Percentiles rank a stretch among this genome's conserved stretches.
phyloP scores from a whole-genome alignment of 2,329 filamentous ascomycete genomes.

The Fusarium algeriense region DNA sequence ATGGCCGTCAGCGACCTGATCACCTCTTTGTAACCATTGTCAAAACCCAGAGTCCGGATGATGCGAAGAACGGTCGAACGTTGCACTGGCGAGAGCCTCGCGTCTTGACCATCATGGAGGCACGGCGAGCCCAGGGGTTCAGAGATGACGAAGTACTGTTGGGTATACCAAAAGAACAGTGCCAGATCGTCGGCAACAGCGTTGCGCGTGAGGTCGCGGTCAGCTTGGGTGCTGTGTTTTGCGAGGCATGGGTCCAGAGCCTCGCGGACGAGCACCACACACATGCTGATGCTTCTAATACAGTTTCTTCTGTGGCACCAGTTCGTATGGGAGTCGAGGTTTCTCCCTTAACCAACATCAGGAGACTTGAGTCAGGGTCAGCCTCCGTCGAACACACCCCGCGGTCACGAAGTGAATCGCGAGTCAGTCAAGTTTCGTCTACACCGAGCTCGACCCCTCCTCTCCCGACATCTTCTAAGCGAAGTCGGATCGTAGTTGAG shows the following conservation, averaged over 20 bases:
- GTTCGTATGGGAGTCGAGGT: conserved; percentile 25
- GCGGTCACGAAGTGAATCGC: conserved; percentile 7
- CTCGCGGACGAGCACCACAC: conserved; percentile 33
- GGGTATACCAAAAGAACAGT: conserved; percentile 67
- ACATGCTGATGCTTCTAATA: not conserved
- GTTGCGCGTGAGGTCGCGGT: conserved; percentile 77
- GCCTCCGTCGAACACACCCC: conserved; percentile 2
- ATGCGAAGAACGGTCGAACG: conserved; percentile 65
- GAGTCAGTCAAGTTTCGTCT: not conserved
- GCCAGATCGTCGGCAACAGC: conserved; percentile 79
- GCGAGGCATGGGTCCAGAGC: conserved; percentile 63
- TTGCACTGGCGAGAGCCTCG: conserved; percentile 77
- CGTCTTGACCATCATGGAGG: conserved; percentile 74
- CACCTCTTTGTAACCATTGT: conserved; percentile 72
- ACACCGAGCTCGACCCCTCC: conserved; percentile 4
- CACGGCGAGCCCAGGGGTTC: conserved; percentile 76
- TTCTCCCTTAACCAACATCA: conserved; percentile 10
- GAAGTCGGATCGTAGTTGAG: conserved; percentile 20
- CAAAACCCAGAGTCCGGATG: conserved; percentile 63
- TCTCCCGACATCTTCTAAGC: conserved; percentile 6
- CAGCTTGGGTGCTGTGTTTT: conserved; percentile 72
- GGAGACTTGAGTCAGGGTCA: conserved; percentile 14
- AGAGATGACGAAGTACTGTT: conserved; percentile 78
- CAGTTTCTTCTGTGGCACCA: not conserved
- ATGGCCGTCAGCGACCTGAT: conserved; percentile 64